phyloP scores from a whole-genome alignment of 2,329 filamentous ascomycete genomes.

The Colletotrichum tamarilloi region DNA sequence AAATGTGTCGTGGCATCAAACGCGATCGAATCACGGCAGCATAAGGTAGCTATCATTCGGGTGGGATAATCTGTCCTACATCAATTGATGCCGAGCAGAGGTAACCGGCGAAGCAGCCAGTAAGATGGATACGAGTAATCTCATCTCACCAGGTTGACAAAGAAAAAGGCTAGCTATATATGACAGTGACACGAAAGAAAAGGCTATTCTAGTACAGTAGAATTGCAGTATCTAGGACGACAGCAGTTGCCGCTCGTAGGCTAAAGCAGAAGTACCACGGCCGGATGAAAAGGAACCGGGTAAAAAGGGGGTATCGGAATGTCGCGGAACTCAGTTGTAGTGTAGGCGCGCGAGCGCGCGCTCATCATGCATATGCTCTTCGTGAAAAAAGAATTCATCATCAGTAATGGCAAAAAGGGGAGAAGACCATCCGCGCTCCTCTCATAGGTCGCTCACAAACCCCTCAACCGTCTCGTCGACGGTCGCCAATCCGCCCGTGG shows the following conservation, averaged over 20 bases:
- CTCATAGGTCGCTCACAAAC: conserved; percentile 14
- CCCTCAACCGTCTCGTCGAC: conserved; percentile 20
- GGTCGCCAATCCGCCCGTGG: conserved; percentile 8
- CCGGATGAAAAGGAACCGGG: not conserved
- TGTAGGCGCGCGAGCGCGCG: not conserved
- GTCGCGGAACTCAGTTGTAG: not conserved
- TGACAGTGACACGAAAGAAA: not conserved
- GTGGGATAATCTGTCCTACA: not conserved
- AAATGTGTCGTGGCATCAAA: not conserved
- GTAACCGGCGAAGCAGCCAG: not conserved
- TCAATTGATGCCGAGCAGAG: not conserved
- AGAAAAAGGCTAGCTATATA: not conserved
- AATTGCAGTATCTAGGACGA: not conserved
- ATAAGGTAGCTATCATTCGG: not conserved
- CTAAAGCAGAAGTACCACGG: too few relatives aligned
- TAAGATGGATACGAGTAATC: not conserved
- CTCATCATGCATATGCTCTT: not conserved
- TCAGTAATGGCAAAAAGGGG: not conserved
- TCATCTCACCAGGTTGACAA: not conserved
- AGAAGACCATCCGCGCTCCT: not conserved
- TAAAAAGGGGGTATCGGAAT: not conserved
- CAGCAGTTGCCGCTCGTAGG: too few relatives aligned
- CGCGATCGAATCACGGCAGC: not conserved
- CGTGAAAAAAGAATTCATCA: not conserved
- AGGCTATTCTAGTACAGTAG: not conserved